phyloP scores from a whole-genome alignment of 345 rosid species.

The Turnera subulata region DNA sequence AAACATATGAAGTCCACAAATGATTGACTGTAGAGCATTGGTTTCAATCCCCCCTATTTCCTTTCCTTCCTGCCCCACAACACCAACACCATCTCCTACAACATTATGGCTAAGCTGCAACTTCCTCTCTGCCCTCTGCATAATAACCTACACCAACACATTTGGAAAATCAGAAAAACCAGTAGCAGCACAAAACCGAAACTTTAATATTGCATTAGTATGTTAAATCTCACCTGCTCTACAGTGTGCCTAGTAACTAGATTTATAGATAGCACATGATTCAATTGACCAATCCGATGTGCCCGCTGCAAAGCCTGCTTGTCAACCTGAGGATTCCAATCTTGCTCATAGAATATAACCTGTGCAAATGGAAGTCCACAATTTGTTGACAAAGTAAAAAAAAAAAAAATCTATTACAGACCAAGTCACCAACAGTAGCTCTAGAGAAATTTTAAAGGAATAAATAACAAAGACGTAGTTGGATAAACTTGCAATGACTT shows the following conservation, averaged over 20 bases:
- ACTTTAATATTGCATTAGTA: no score
- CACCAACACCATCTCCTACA: constrained; percentile 42
- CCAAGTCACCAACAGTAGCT: not conserved
- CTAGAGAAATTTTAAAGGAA: no score
- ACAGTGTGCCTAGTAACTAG: constrained; percentile 61
- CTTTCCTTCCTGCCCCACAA: constrained; percentile 35
- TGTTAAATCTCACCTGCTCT: constrained; percentile 57
- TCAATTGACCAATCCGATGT: constrained; percentile 87
- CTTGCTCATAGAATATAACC: constrained; percentile 94
- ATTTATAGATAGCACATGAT: constrained; percentile 77
- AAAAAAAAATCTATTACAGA: not conserved
- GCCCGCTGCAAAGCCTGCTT: constrained; percentile 92
- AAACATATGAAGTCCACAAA: constrained; percentile 69
- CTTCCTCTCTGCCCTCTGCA: constrained; percentile 75
- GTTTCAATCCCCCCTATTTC: constrained; percentile 42
- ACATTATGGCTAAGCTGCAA: constrained; percentile 75
- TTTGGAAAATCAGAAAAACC: not conserved
- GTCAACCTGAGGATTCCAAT: constrained; percentile 97
- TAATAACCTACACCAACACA: constrained; percentile 52
- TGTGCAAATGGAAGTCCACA: constrained; percentile 12
- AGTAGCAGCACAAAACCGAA: constrained; percentile 2
- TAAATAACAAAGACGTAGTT: no score
- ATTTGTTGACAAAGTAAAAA: not conserved
- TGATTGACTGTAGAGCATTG: constrained; percentile 58
- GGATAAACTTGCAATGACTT: no score